Evolutionary conservation across 2,329 filamentous ascomycete species (phyloP).

Genomic region (Aspergillus sclerotialis): DNA sequence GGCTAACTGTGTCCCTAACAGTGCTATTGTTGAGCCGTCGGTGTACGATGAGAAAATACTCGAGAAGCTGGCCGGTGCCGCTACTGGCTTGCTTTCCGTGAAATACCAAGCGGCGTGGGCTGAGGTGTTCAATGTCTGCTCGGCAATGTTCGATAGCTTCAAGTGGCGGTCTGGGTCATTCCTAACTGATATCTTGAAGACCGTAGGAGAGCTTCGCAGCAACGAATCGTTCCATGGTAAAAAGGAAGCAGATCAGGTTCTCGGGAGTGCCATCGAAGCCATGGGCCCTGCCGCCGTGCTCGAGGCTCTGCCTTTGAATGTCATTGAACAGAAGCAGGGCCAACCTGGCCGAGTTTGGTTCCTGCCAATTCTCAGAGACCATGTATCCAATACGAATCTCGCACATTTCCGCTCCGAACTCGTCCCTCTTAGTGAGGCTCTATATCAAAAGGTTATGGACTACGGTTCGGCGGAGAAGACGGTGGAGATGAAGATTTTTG

Average conservation of each 20-base stretch:
- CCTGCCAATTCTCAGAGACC: constrained; percentile 82
- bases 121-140: constrained; percentile 85
- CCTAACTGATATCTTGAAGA: constrained; percentile 66
- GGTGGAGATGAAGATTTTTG: constrained; percentile 95
- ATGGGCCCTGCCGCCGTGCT: constrained; percentile 87
- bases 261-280: constrained; percentile 78
- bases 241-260: constrained; percentile 86
- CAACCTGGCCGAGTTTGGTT: constrained; percentile 89
- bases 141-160: constrained; percentile 77
- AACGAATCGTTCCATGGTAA: constrained; percentile 88
- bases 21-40: constrained; percentile 78
- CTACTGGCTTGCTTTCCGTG: constrained; percentile 70
- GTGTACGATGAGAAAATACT: constrained; percentile 87
- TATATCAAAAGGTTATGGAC: constrained; percentile 84
- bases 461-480: constrained; percentile 79
- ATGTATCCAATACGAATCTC: constrained; percentile 80
- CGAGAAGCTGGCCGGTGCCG: constrained; percentile 66
- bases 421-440: constrained; percentile 77
- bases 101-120: constrained; percentile 93
- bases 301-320: constrained; percentile 75
- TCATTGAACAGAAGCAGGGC: constrained; percentile 67
- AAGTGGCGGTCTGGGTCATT: constrained; percentile 79
- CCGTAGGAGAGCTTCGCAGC: constrained; percentile 76
- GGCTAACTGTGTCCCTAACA: constrained; percentile 78
- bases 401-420: constrained; percentile 79